These are phyloP conservation scores for Chrysoporthe deuterocubensis DNA, from an alignment of 2,329 filamentous ascomycete species.

Conservation along the genomic window DNA sequence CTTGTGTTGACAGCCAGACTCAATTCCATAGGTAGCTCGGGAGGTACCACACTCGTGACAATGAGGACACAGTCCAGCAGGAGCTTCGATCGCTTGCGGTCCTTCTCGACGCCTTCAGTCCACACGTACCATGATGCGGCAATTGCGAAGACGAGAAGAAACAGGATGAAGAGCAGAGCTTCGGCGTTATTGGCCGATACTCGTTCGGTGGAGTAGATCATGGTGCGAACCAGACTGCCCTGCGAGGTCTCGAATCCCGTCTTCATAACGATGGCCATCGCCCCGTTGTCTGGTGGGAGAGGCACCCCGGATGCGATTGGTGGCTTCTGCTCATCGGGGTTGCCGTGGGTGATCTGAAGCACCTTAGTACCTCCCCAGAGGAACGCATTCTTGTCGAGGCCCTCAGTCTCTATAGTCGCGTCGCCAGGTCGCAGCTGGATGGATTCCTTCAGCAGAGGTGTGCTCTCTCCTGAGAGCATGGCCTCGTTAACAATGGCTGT, in stretches of 20 bases:
- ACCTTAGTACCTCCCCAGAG: slow-evolving; percentile 98
- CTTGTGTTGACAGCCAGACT: slow-evolving; percentile 97
- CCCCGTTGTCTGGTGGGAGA: slow-evolving; percentile 88
- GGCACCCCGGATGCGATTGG: slow-evolving; percentile 77
- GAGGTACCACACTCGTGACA: slow-evolving; percentile 96
- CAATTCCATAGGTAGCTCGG: slow-evolving; percentile 96
- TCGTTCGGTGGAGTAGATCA: slow-evolving; percentile 99
- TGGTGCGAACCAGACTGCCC: slow-evolving; percentile 94
- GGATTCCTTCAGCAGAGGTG: slow-evolving; percentile 94
- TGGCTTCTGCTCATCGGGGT: slow-evolving; percentile 72
- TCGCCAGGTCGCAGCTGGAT: slow-evolving; percentile 86
- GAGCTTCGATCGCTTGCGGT: slow-evolving; percentile 96
- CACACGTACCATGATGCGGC: slow-evolving; percentile 99
- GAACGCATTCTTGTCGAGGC: slow-evolving; percentile 94
- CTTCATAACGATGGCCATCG: slow-evolving; percentile 92
- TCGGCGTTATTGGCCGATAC: slow-evolving; percentile 98
- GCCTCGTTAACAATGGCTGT: slow-evolving; percentile 98
- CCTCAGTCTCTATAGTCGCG: slow-evolving; percentile 81
- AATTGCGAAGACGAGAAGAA: slow-evolving; percentile 93
- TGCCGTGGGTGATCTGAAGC: slow-evolving; percentile 89
- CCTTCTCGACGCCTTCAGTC: slow-evolving; percentile 92
- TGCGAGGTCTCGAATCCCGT: slow-evolving; percentile 99
- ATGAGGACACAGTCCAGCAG: slow-evolving; percentile 98
- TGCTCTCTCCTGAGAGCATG: slow-evolving; percentile 98
- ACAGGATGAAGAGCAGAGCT: slow-evolving; percentile 95